Evolutionary conservation across 129 eudicot species (phyloP).

Genomic region (Cynara cardunculus): DNA sequence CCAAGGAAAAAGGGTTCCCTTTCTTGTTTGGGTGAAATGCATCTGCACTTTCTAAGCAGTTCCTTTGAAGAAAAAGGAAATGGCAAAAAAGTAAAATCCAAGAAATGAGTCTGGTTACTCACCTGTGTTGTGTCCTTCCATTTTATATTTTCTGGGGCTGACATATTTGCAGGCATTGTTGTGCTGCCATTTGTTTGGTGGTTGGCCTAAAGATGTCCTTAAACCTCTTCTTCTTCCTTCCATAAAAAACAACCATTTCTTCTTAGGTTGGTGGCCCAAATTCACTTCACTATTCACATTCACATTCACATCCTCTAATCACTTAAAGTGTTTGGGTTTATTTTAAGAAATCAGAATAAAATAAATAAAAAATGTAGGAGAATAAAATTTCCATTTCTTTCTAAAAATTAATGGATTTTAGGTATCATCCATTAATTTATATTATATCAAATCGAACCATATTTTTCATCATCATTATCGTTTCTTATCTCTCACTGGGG

Average conservation of each 20-base stretch:
- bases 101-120: slow-evolving; percentile 24
- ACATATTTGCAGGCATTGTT: slow-evolving; percentile 15
- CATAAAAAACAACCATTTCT: slow-evolving; percentile 1
- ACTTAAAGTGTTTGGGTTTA: too few relatives aligned
- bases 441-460: too few relatives aligned
- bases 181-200: slow-evolving; percentile 44
- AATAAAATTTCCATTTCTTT: too few relatives aligned
- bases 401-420: too few relatives aligned
- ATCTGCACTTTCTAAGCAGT: slow-evolving; percentile 22
- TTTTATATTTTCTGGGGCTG: slow-evolving; percentile 21
- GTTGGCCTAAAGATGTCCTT: slow-evolving; percentile 44
- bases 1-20: neutral
- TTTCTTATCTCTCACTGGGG: too few relatives aligned
- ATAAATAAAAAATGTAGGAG: too few relatives aligned
- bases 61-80: slow-evolving; percentile 30
- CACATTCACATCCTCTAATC: neutral
- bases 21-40: slow-evolving; percentile 34
- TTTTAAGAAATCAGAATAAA: too few relatives aligned
- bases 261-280: slow-evolving; percentile 25
- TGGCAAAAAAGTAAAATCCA: slow-evolving; percentile 22
- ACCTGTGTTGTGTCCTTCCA: slow-evolving; percentile 24
- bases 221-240: slow-evolving; percentile 18
- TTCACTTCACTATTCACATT: neutral
- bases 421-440: too few relatives aligned
- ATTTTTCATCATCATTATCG: too few relatives aligned